A percentile compares a stretch with the other conserved stretches of the same genome.
These are phyloP conservation scores for Fusarium sp. DNA, from an alignment of 2,329 filamentous ascomycete species.

Conservation along the genomic window DNA sequence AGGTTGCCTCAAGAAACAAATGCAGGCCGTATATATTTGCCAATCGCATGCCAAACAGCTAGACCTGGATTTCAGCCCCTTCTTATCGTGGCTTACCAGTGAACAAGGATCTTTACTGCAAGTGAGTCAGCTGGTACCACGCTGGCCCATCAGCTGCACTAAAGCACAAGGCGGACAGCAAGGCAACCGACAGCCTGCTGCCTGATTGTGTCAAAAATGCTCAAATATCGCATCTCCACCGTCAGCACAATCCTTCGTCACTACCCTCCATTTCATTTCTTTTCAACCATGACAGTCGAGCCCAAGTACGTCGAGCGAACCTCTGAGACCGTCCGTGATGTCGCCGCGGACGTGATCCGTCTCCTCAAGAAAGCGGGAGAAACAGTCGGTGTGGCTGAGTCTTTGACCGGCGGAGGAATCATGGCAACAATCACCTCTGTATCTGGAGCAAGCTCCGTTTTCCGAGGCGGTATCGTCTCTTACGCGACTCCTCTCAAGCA, in stretches of 20 bases:
- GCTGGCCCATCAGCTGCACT: neutral
- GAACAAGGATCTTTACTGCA: neutral
- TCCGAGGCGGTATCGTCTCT: slow-evolving; percentile 50
- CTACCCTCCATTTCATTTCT: neutral
- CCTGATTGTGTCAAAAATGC: neutral
- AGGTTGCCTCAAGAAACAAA: neutral
- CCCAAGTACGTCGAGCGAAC: slow-evolving; percentile 1
- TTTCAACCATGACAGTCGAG: slow-evolving; percentile 12
- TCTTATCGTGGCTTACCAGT: neutral
- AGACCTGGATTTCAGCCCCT: neutral
- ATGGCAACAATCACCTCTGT: slow-evolving; percentile 48
- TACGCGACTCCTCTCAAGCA: slow-evolving; percentile 48
- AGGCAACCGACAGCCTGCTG: neutral
- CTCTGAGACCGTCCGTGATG: slow-evolving; percentile 21
- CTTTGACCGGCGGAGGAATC: slow-evolving; percentile 47
- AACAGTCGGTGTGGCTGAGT: slow-evolving; percentile 47
- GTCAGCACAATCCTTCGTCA: neutral
- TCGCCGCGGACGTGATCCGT: slow-evolving; percentile 27
- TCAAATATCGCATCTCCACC: neutral
- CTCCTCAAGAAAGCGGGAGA: slow-evolving; percentile 35
- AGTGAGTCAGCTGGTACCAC: neutral
- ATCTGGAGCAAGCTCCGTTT: slow-evolving; percentile 45
- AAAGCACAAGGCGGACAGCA: neutral
- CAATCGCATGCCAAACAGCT: neutral
- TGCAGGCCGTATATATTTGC: neutral